These are phyloP conservation scores for Kalanchoe fedtschenkoi DNA, from an alignment of 164 flowering plant species.

Conservation along the genomic window DNA sequence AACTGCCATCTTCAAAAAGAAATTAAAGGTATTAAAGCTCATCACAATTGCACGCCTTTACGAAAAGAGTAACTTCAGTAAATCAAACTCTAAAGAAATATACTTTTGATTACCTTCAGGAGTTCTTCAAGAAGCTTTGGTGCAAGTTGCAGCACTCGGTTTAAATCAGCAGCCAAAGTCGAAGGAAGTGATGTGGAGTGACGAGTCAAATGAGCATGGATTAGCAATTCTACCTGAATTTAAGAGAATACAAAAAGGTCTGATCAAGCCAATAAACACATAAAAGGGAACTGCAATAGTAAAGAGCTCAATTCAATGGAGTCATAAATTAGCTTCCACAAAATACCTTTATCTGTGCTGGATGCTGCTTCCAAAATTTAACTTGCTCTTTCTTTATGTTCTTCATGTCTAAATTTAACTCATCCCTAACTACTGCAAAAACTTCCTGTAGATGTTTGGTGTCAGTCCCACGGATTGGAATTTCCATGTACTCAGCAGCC, in stretches of 20 bases:
- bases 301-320: neutral
- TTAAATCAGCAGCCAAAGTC: constrained; percentile 56
- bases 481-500: constrained; percentile 93
- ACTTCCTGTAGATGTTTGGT: constrained; percentile 80
- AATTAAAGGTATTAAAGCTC: neutral
- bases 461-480: constrained; percentile 87
- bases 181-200: constrained; percentile 58
- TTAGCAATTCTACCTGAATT: constrained; percentile 74
- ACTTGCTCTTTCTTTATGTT: constrained; percentile 91
- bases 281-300: neutral
- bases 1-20: constrained; percentile 64
- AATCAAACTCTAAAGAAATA: neutral
- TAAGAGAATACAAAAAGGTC: constrained; percentile 9
- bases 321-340: neutral
- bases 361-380: constrained; percentile 98
- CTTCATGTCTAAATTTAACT: constrained; percentile 79
- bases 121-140: constrained; percentile 96
- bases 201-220: constrained; percentile 85
- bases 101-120: constrained; percentile 49
- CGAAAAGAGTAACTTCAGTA: neutral
- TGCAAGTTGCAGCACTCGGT: constrained; percentile 64
- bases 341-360: constrained; percentile 68
- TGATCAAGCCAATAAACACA: neutral
- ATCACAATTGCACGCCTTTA: neutral
- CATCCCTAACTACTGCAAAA: constrained; percentile 80